Evolutionary conservation across 164 flowering plant genomes (phyloP).

Genomic region (Stephania japonica): DNA sequence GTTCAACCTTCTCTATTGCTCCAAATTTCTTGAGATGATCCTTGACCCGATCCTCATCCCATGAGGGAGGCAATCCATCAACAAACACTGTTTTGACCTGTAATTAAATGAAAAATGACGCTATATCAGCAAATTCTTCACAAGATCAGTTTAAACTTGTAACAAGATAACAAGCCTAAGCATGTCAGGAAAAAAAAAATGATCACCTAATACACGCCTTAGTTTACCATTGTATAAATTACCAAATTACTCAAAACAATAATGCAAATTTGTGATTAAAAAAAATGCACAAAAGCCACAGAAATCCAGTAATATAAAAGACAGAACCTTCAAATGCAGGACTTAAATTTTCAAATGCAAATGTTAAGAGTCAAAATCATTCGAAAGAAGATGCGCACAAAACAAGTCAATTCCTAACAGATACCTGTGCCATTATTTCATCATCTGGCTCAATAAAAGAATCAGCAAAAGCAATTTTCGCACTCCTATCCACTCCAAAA

Average conservation of each 20-base stretch:
- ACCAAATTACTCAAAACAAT: neutral
- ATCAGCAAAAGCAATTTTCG: conserved; percentile 94
- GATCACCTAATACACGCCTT: neutral
- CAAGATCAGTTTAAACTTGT: neutral
- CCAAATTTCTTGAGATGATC: conserved; percentile 75
- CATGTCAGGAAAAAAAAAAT: neutral
- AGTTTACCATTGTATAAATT: neutral
- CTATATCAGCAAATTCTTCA: neutral
- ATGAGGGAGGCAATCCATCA: conserved; percentile 84
- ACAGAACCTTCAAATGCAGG: neutral
- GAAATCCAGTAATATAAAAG: neutral
- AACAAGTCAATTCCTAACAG: neutral
- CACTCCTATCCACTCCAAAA: conserved; percentile 85
- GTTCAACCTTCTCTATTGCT: conserved; percentile 76
- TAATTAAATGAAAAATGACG: neutral
- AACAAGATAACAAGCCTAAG: neutral
- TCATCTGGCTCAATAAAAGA: conserved; percentile 94
- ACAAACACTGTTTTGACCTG: conserved; percentile 93
- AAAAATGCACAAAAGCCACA: neutral
- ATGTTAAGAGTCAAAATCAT: neutral
- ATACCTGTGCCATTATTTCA: conserved; percentile 94
- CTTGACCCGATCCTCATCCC: conserved; percentile 90
- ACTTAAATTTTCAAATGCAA: too few relatives aligned
- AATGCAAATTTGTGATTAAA: neutral
- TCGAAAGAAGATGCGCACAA: neutral